These are phyloP conservation scores for Penicillium tannophilum DNA, from an alignment of 495 filamentous ascomycete genomes.

Conservation along the genomic window DNA sequence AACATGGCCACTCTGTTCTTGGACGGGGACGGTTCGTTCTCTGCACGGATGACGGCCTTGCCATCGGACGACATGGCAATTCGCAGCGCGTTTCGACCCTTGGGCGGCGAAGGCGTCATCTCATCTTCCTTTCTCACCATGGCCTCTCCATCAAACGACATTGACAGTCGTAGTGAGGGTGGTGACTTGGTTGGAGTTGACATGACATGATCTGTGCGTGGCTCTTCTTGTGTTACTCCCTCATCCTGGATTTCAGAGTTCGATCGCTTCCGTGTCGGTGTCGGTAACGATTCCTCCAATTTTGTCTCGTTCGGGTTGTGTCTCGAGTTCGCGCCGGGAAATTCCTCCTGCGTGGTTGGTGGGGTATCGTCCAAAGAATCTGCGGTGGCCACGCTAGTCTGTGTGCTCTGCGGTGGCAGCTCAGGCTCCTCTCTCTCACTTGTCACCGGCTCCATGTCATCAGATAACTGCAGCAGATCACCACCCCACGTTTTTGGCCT, in stretches of 20 bases:
- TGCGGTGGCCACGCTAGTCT: slow-evolving; percentile 39
- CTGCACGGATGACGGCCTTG: slow-evolving; percentile 49
- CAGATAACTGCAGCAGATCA: slow-evolving; percentile 32
- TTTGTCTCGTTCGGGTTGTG: slow-evolving; percentile 17
- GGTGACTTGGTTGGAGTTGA: slow-evolving; percentile 39
- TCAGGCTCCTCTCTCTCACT: slow-evolving; percentile 33
- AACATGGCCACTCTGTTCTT: slow-evolving; percentile 56
- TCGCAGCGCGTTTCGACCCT: slow-evolving; percentile 44
- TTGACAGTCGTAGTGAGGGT: slow-evolving; percentile 59
- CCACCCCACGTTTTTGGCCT: slow-evolving; percentile 32
- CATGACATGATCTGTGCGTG: slow-evolving; percentile 18
- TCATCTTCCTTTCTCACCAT: slow-evolving; percentile 69
- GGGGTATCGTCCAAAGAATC: slow-evolving; percentile 36
- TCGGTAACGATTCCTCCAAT: slow-evolving; percentile 25
- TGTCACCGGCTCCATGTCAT: slow-evolving; percentile 32
- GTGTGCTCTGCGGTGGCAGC: slow-evolving; percentile 32
- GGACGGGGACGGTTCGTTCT: slow-evolving; percentile 51
- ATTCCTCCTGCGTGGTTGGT: slow-evolving; percentile 26
- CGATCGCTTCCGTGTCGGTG: slow-evolving; percentile 43
- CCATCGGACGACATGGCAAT: slow-evolving; percentile 56
- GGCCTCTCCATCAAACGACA: slow-evolving; percentile 82
- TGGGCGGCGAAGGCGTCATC: slow-evolving; percentile 71
- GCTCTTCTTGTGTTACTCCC: slow-evolving; percentile 10
- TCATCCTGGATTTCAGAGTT: slow-evolving; percentile 32
- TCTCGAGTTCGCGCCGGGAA: slow-evolving; percentile 17